Conservation (phyloP, 2,329 filamentous ascomycete genomes). For the Sclerotinia nivalis region DNA sequence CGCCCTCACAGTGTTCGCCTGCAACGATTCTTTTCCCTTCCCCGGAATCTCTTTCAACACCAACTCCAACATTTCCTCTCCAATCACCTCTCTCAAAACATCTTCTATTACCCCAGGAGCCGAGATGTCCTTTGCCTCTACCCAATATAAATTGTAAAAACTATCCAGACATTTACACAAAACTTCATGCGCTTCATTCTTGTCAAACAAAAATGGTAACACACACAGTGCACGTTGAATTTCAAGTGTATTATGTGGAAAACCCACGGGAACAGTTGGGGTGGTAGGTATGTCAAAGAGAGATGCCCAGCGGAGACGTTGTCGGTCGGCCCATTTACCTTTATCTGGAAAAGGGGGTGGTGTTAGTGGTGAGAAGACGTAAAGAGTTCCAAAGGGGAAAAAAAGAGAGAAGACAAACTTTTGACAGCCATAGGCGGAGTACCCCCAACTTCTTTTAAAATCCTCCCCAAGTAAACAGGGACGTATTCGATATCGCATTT, state of each 20-base stretch:
- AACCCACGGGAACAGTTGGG: not conserved
- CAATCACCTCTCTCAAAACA: not conserved
- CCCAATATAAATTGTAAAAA: not conserved
- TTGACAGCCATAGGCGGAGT: conserved; percentile 56
- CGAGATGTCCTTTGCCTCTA: not conserved
- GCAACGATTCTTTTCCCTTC: not conserved
- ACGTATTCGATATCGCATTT: conserved; percentile 56
- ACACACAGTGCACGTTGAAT: conserved; percentile 2
- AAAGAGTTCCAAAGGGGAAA: not conserved
- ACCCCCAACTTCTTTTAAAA: conserved; percentile 58
- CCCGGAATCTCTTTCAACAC: not conserved
- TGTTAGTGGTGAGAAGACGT: not conserved
- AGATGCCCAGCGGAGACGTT: conserved; percentile 55
- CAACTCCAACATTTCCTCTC: not conserved
- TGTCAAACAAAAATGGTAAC: not conserved
- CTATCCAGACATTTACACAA: not conserved
- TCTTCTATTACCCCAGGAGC: not conserved
- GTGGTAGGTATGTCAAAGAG: not conserved
- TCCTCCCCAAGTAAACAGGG: conserved; percentile 59
- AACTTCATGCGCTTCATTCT: not conserved
- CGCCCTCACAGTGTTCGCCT: not conserved
- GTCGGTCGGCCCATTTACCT: conserved; percentile 54
- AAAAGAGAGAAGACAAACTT: conserved; percentile 44
- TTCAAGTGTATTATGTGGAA: not conserved
- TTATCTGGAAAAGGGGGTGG: conserved; percentile 50